A percentile compares a stretch with the other conserved stretches of the same genome.
Conservation (phyloP, 768 basidiomycete species). For the Macrocybe gigantea region DNA sequence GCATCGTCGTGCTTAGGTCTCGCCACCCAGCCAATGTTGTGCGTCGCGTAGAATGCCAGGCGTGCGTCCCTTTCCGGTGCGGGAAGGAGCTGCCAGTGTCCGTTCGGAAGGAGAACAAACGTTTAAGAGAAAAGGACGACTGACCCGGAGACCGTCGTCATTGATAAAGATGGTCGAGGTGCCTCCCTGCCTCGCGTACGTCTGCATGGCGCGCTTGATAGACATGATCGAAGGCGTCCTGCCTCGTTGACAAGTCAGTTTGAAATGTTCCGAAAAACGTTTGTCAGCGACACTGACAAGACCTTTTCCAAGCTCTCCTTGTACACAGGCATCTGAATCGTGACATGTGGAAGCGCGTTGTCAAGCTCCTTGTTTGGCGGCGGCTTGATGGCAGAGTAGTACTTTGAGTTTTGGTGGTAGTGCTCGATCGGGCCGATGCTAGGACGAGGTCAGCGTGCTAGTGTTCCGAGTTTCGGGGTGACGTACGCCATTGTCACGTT, state of each 20-base stretch:
- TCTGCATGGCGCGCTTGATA: slow-evolving; percentile 80
- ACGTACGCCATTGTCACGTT: slow-evolving; percentile 63
- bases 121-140: no score
- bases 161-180: slow-evolving; percentile 71
- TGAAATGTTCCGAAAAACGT: not conserved
- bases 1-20: slow-evolving; percentile 9
- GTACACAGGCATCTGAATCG: slow-evolving; percentile 83
- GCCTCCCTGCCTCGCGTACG: slow-evolving; percentile 81
- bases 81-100: not conserved
- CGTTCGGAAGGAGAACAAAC: not conserved
- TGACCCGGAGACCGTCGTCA: slow-evolving; percentile 64
- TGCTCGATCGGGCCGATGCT: slow-evolving; percentile 75
- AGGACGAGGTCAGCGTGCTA: slow-evolving; percentile 12
- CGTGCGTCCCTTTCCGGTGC: slow-evolving; percentile 6
- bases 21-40: slow-evolving; percentile 12
- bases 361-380: slow-evolving; percentile 41
- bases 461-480: slow-evolving; percentile 17
- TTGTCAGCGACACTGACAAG: slow-evolving; percentile 36
- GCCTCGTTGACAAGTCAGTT: not conserved
- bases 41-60: slow-evolving; percentile 10
- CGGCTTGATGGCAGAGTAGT: slow-evolving; percentile 68
- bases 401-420: slow-evolving; percentile 73
- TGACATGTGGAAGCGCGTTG: slow-evolving; percentile 63
- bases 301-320: slow-evolving; percentile 71
- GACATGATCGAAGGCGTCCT: slow-evolving; percentile 68